Evolutionary conservation across 768 basidiomycete species (phyloP), one percentile per base, ranked within the genome.

Genomic region (Xerocomellus dryophilus): DNA sequence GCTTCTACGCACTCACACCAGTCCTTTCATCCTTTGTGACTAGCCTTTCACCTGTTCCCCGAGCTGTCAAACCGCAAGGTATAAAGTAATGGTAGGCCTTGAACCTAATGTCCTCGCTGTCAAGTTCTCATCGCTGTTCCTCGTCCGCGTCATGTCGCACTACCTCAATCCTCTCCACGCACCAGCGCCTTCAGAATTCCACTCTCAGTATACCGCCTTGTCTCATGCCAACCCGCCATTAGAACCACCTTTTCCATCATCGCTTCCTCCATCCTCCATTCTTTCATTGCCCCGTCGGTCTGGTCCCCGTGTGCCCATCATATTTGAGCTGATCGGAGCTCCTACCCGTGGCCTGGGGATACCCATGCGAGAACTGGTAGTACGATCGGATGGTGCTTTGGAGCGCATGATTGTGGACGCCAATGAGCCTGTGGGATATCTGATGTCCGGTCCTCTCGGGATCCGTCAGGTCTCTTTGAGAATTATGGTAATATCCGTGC

Each of bases 151-250:
- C 52, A 78, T 77, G 76, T 61, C 76, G 50, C 49, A 45, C 41
- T 76, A 76, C 62, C 43, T 67, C 31, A 80, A 77, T 38, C 74
- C 78, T 48, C 72, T 80, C 42, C 79, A 80, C 53, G 57, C 74
- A 27, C 74, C 76, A n/a, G 62, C 76, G 23, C 62, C 66, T 31
- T 53, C 66, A 4, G 60, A 61, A 39, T 63, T 71, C 8, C 62
- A 69, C 7, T 74, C 74, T 3, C 61, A 65, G 8, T 76, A 70
- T 50, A 71, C 66, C 57, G 65, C 54, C 36, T 66, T 56, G 60
- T 76, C 47, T 7, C 47, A 68, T 44, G 68, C 70, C 42, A 54
- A 58, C 53, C 51, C 62, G 35, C 27, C 54, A 56, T 23, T 73
- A 57, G 45, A 60, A 53, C 51, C 68, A 2, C 68, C 68, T 4